Evolutionary conservation across 805 yeast species (phyloP), one percentile per base, ranked within the genome.

Genomic region (Ogataea nitratoaversa): DNA sequence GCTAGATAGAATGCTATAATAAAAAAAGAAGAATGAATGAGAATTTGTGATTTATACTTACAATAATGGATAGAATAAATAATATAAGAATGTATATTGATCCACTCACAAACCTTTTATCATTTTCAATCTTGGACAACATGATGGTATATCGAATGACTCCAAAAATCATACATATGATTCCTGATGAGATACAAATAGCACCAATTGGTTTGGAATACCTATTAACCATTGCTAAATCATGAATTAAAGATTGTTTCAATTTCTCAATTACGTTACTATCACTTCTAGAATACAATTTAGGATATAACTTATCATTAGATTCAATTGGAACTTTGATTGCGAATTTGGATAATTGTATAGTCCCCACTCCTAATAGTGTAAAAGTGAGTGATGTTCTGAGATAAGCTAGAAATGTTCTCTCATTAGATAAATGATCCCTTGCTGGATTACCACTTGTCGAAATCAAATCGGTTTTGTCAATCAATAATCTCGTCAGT

Each of bases 341-440:
- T 2, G 55, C 44, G 14, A 74, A 56, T 43, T 75, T 64, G 47
- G 75, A 68, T 36, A 79, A 57, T 49, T 77, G 83, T 0, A 78
- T 61, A 4, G 76, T 66, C 6, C 74, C 77, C 8, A 79, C 65
- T 0, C 84, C 84, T 8, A 76, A 65, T 1, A 79, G 63, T 3
- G 74, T 60, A 38, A 78, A 65, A 18, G 72, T 70, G 20, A 79
- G 50, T 2, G 79, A 66, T 0, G 84, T 78, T 36, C 84, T 63
- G 12, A 74, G 49, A 74, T 82, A 79, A 0, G 84, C 83, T 9
- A 79, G 55, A 29, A 72, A 69, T 1, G 84, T 79, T 44, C 85
- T 60, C 48, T 79, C 84, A 48, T 78, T 78, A 7, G 85, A 80
- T 63, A 79, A 44, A 48, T 76, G 80, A 50, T 76, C 82, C 53